Base-by-base conservation (phyloP, 495 filamentous ascomycete species). In the Aspergillus mulundensis region DNA sequence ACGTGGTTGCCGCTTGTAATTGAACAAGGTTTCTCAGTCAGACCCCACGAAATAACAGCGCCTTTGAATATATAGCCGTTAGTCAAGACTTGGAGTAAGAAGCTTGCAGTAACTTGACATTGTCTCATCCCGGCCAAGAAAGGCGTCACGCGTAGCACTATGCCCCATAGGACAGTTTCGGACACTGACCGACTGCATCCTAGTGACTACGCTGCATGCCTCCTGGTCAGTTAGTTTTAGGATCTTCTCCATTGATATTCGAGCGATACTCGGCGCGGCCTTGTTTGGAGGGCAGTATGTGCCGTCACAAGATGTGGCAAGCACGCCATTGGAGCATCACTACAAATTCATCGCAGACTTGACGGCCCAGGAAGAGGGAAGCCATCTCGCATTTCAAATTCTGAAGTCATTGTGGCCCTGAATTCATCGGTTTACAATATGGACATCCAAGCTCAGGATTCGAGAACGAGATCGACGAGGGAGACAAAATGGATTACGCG, bases 81-180 rank as follows among this genome's bases (percentile, higher is more conserved):
- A 40, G 46, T 19, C 30, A 36, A 36, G 46, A 20, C n/a, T 21
- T 50, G 7, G 25, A 32, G 24, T 48, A 15, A 21, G 28, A 38
- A 50, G 30, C 46, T 50, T 50, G n/a, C 21, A 48, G 45, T 8
- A 15, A 16, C 12, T 12, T 16, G 38, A n/a, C 20, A 34, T 34
- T 21, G 40, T 32, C 40, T 45, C 51, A 53, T 53, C 36, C 39
- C 40, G 15, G 51, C 51, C 39, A 53, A 45, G 51, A 21, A 53
- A 53, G 51, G 40, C 51, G 51, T 44, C 51, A 53, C 50, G 16
- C 30, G 14, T 16, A 18, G 2, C 38, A 40, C n/a, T 40, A 40
- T 40, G 2, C 38, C 38, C 5, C n/a, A 38, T 16, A 18, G 3
- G n/a, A 18, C 38, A 15, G 8, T 46, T 46, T 46, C 21, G 43